Evolutionary conservation across 1,284 basidiomycete species (phyloP), one percentile per base, ranked within the genome.

Genomic region (Gymnopus androsaceus): DNA sequence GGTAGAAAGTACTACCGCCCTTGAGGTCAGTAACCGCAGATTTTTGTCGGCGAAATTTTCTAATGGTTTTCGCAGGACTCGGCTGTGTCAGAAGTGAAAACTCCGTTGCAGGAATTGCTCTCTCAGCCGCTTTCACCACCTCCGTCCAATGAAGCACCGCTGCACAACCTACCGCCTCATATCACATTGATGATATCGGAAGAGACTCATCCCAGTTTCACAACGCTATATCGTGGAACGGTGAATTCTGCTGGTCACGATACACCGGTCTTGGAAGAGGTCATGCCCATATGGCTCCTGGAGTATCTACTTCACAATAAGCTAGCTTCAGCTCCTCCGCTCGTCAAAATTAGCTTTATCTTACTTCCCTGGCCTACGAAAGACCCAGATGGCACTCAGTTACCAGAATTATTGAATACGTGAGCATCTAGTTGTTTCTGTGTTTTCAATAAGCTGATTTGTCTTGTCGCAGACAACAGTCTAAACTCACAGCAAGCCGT

Each of bases 401-500:
- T 94, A 31, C 90, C 90, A 0, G 90, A 92, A 63, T 69, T 93
- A 42, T 73, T 93, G 55, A 91, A 90, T 66, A 83, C 83, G 88
- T 90, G 55, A 60, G 86, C 4, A 21, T 33, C 31, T 33, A 28
- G 21, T 37, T 8, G n/a, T 44, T 40, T 30, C 25, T 23, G 12
- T 28, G n/a, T 33, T 36, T 53, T 15, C n/a, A 21, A 12, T 7
- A 37, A 17, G 27, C 54, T 54, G 51, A 63, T 55, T 61, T 30
- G 51, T 64, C 42, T n/a, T 51, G 25, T 37, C 48, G 31, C 55
- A 87, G 82, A 31, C 78, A 88, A 15, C 92, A 95, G 65, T 88
- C 90, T 0, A 90, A 95, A 62, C 75, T 98, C 31, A 96, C 93
- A 0, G 94, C 95, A 0, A 94, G 87, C 62, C 83, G 91, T 42